Percentiles rank a stretch among this genome's conserved stretches.
phyloP scores from a whole-genome alignment of 1,284 basidiomycete species.

The Papiliotrema laurentii region DNA sequence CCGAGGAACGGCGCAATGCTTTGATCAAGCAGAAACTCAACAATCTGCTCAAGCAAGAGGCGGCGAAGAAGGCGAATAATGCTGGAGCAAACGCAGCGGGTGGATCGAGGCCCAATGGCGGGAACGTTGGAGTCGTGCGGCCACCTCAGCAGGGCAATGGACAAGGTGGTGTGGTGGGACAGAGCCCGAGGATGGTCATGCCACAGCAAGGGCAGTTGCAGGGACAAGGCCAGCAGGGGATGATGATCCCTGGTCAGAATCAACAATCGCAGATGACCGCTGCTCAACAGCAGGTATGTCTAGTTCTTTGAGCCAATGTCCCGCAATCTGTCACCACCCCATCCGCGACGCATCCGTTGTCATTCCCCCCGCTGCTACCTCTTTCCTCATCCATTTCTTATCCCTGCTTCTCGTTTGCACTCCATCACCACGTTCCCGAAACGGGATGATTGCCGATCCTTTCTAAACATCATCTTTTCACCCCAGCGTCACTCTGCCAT shows the following conservation, averaged over 20 bases:
- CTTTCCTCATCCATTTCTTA: background rate
- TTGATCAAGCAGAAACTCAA: slow-evolving; percentile 15
- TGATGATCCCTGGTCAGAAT: too few relatives aligned
- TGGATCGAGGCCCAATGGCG: too few relatives aligned
- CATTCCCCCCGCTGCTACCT: background rate
- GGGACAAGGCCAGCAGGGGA: background rate
- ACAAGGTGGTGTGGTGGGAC: too few relatives aligned
- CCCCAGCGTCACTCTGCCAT: too few relatives aligned
- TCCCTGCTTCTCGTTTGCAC: too few relatives aligned
- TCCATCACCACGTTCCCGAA: too few relatives aligned
- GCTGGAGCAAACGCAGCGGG: too few relatives aligned
- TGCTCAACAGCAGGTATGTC: slow-evolving; percentile 15
- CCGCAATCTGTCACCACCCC: background rate
- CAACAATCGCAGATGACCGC: slow-evolving; percentile 12
- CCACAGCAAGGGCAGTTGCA: slow-evolving; percentile 4
- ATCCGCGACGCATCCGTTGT: background rate
- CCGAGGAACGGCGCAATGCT: slow-evolving; percentile 17
- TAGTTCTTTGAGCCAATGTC: background rate
- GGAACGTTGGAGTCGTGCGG: too few relatives aligned
- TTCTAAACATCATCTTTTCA: too few relatives aligned
- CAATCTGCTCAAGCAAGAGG: slow-evolving; percentile 10
- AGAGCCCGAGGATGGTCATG: slow-evolving; percentile 3
- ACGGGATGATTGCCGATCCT: too few relatives aligned
- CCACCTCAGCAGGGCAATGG: too few relatives aligned
- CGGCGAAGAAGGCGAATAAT: background rate